These are phyloP conservation scores for Phytophthora podocarpi DNA, from an alignment of 352 stramenopile genomes.

Conservation along the genomic window DNA sequence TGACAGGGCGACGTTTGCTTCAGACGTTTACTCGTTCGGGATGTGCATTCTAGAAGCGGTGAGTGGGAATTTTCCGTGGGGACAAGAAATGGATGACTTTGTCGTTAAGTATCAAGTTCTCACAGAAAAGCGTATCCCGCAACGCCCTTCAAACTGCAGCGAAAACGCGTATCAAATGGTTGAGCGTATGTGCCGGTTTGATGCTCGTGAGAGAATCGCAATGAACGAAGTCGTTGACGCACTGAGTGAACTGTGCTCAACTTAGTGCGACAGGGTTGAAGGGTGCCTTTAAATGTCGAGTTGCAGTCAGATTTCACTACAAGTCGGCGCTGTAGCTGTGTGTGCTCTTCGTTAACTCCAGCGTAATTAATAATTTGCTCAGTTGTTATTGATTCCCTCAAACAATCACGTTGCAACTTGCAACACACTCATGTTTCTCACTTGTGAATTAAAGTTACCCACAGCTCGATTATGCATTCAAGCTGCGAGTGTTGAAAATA, in stretches of 20 bases:
- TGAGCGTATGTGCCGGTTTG: slow-evolving; percentile 11
- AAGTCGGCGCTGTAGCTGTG: no score
- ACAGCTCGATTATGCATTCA: no score
- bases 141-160: slow-evolving; percentile 9
- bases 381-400: no score
- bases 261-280: neutral
- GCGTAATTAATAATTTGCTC: no score
- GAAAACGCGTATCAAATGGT: slow-evolving; percentile 16
- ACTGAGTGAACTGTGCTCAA: neutral
- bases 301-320: no score
- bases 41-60: slow-evolving; percentile 18
- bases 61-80: slow-evolving; percentile 12
- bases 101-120: slow-evolving; percentile 6
- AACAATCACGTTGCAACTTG: no score
- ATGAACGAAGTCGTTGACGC: neutral
- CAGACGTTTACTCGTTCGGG: slow-evolving; percentile 34
- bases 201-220: neutral
- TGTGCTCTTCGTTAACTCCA: no score
- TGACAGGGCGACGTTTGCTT: slow-evolving; percentile 7
- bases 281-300: no score
- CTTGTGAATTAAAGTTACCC: no score
- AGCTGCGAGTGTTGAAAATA: no score
- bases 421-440: no score
- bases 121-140: slow-evolving; percentile 1
- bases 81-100: neutral